phyloP scores from a whole-genome alignment of 257 asterid genomes.

The Nicotiana tomentosiformis region DNA sequence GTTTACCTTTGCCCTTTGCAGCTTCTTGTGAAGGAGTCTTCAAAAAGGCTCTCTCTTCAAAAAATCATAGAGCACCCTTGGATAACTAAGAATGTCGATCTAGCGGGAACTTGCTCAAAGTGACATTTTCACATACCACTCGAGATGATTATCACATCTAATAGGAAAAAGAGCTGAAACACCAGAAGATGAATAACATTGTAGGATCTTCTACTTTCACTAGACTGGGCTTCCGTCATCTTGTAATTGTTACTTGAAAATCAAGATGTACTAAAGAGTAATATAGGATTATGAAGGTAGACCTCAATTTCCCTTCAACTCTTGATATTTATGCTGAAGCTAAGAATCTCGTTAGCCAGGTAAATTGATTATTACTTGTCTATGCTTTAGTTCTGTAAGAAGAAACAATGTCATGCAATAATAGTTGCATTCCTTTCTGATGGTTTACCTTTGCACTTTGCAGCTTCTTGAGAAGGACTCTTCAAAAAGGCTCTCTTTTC shows the following conservation, averaged over 20 bases:
- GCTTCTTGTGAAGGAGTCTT: conserved; percentile 92
- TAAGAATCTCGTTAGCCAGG: conserved; percentile 74
- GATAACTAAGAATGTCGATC: conserved; percentile 50
- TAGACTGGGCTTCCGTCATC: background rate
- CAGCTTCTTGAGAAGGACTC: conserved; percentile 95
- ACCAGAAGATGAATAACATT: too few relatives aligned
- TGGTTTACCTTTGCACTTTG: conserved; percentile 13
- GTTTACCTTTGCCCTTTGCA: conserved; percentile 23
- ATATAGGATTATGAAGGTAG: conserved; percentile 79
- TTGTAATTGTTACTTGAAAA: background rate
- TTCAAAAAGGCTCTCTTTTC: conserved; percentile 66
- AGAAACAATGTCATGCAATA: background rate
- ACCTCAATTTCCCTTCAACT: conserved; percentile 73
- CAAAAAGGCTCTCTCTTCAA: conserved; percentile 71
- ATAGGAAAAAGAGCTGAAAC: too few relatives aligned
- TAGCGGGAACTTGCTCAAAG: conserved; percentile 35
- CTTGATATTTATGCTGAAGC: conserved; percentile 56
- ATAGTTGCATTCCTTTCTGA: conserved; percentile 3
- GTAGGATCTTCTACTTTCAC: too few relatives aligned
- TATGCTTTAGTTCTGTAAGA: background rate
- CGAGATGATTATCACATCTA: too few relatives aligned
- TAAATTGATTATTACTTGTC: conserved; percentile 15
- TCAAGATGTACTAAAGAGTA: conserved; percentile 6
- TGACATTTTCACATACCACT: conserved; percentile 3
- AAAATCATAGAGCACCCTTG: conserved; percentile 85